Evolutionary conservation across 805 yeast species (phyloP).

Genomic region (Lipomyces yamadae): DNA sequence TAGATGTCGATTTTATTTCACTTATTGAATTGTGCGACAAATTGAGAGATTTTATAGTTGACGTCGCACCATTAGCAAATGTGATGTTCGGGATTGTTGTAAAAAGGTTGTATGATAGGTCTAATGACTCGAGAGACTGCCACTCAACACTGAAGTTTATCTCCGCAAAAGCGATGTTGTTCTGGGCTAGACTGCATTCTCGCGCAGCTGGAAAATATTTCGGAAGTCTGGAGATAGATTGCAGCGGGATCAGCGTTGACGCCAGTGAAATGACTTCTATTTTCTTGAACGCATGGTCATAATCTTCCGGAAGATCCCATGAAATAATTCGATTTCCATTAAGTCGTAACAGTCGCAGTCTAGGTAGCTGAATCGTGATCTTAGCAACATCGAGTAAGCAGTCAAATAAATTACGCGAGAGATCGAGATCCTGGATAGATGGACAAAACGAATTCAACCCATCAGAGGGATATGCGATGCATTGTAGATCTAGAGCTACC

Average conservation of each 20-base stretch:
- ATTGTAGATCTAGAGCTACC: conserved; percentile 56
- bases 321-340: conserved; percentile 49
- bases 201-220: conserved; percentile 49
- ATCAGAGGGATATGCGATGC: conserved; percentile 43
- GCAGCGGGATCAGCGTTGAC: conserved; percentile 29
- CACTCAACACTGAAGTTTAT: conserved; percentile 18
- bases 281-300: conserved; percentile 14
- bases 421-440: conserved; percentile 51
- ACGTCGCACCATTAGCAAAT: conserved; percentile 7
- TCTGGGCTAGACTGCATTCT: conserved; percentile 48
- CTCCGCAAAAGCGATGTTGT: conserved; percentile 27
- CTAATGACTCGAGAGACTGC: conserved; percentile 41
- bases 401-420: conserved; percentile 63
- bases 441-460: conserved; percentile 23
- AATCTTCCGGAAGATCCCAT: conserved; percentile 18
- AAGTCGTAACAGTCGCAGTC: conserved; percentile 52
- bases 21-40: conserved; percentile 49
- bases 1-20: background rate
- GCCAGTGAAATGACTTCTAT: conserved; percentile 37
- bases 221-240: conserved; percentile 30
- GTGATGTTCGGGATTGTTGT: conserved; percentile 41
- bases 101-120: conserved; percentile 54
- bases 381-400: conserved; percentile 49
- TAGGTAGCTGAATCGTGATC: conserved; percentile 49
- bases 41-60: conserved; percentile 42